A percentile compares a stretch with the other conserved stretches of the same genome.
Conservation (phyloP, 2,329 filamentous ascomycete species). For the Clarireedia sp. region DNA sequence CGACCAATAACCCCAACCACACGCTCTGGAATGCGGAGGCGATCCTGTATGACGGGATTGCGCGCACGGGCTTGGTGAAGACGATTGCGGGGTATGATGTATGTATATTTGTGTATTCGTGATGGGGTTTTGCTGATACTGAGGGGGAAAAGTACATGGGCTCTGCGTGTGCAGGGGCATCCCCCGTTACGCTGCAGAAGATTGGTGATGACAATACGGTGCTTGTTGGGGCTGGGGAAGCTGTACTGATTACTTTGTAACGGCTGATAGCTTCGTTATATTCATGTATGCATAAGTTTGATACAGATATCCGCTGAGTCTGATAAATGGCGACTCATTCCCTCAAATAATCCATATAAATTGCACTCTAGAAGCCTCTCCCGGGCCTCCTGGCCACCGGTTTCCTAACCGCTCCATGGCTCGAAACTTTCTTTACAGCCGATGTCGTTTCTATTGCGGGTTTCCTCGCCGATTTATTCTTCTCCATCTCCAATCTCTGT, state of each 20-base stretch:
- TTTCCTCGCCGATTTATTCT: slow-evolving; percentile 39
- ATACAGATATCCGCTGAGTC: no score
- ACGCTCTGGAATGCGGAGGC: not conserved
- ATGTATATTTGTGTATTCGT: not conserved
- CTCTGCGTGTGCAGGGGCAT: not conserved
- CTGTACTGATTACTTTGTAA: not conserved
- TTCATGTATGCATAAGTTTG: no score
- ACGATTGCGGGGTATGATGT: not conserved
- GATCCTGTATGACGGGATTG: no score
- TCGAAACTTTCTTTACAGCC: slow-evolving; percentile 1
- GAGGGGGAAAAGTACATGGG: not conserved
- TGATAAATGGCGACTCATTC: no score
- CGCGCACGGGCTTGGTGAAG: not conserved
- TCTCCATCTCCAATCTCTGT: slow-evolving; percentile 43
- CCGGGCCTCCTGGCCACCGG: slow-evolving; percentile 2
- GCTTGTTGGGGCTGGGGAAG: slow-evolving; percentile 9
- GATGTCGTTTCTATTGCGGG: not conserved
- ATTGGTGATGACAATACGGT: not conserved
- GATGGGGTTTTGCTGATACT: not conserved
- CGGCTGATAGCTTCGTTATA: no score
- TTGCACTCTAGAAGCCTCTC: slow-evolving; percentile 2
- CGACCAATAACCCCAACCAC: not conserved
- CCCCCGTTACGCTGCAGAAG: not conserved
- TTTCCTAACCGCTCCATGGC: slow-evolving; percentile 7
- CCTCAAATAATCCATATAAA: no score